These are phyloP conservation scores for Phytophthora quininea DNA, from an alignment of 352 stramenopile genomes.

Conservation along the genomic window DNA sequence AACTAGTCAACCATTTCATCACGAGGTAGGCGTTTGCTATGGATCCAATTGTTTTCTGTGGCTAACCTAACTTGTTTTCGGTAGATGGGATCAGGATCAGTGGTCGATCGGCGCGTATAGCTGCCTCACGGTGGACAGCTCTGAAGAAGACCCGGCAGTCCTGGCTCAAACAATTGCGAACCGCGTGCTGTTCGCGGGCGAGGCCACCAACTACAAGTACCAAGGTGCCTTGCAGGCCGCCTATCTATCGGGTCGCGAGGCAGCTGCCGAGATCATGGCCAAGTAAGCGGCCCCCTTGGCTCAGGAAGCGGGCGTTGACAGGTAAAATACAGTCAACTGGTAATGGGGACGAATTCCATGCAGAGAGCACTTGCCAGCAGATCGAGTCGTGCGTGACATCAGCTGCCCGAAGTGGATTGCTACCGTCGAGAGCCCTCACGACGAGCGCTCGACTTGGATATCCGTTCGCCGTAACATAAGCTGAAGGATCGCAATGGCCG, in stretches of 20 bases:
- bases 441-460: background rate
- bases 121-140: conserved; percentile 65
- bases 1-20: conserved; percentile 53
- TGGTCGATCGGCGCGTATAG: conserved; percentile 68
- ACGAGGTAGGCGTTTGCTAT: conserved; percentile 35
- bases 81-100: conserved; percentile 65
- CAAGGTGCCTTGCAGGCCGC: conserved; percentile 70
- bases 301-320: no score
- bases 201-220: conserved; percentile 74
- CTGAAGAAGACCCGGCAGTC: conserved; percentile 58
- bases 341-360: background rate
- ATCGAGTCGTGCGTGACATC: conserved; percentile 22
- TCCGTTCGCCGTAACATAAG: background rate
- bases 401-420: background rate
- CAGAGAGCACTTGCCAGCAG: background rate
- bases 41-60: no score
- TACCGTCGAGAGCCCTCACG: background rate
- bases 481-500: background rate
- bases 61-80: background rate
- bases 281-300: background rate
- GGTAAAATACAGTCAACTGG: no score
- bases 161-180: conserved; percentile 44
- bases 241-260: conserved; percentile 60
- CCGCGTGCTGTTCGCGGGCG: conserved; percentile 67
- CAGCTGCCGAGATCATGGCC: conserved; percentile 26